Percentiles rank a stretch among this genome's conserved stretches.
phyloP scores from a whole-genome alignment of 805 yeast genomes.

The Metschnikowia colocasiae region DNA sequence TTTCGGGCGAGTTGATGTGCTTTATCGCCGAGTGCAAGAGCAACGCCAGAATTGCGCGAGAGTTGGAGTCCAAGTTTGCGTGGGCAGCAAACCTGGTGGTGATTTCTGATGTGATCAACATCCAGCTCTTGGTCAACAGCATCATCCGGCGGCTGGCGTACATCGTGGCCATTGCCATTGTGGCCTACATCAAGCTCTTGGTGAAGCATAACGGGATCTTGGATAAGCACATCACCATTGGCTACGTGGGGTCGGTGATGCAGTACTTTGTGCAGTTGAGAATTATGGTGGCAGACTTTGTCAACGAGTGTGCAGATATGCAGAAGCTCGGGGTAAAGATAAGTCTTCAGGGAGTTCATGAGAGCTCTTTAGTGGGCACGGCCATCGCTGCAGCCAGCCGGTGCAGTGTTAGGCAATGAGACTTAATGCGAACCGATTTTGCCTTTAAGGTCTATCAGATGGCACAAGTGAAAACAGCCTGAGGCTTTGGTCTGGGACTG shows the following conservation, averaged over 20 bases:
- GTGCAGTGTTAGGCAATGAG: neutral
- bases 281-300: constrained; percentile 21
- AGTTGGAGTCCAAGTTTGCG: constrained; percentile 21
- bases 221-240: constrained; percentile 31
- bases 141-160: constrained; percentile 46
- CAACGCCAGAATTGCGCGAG: constrained; percentile 16
- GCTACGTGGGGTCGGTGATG: constrained; percentile 52
- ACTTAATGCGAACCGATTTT: too few relatives aligned
- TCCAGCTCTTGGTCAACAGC: constrained; percentile 31
- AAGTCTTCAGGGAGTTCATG: constrained; percentile 37
- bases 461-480: too few relatives aligned
- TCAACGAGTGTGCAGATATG: constrained; percentile 24
- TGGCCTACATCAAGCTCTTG: constrained; percentile 34
- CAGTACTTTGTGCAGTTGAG: constrained; percentile 41
- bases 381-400: constrained; percentile 48
- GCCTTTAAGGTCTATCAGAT: too few relatives aligned
- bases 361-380: constrained; percentile 51
- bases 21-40: constrained; percentile 30
- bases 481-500: too few relatives aligned
- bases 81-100: constrained; percentile 21
- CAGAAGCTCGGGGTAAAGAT: constrained; percentile 29
- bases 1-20: constrained; percentile 43
- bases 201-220: constrained; percentile 20
- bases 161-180: constrained; percentile 39
- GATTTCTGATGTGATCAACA: constrained; percentile 23